These are phyloP conservation scores for Firmiana major DNA, from an alignment of 345 rosid genomes.

Conservation along the genomic window DNA sequence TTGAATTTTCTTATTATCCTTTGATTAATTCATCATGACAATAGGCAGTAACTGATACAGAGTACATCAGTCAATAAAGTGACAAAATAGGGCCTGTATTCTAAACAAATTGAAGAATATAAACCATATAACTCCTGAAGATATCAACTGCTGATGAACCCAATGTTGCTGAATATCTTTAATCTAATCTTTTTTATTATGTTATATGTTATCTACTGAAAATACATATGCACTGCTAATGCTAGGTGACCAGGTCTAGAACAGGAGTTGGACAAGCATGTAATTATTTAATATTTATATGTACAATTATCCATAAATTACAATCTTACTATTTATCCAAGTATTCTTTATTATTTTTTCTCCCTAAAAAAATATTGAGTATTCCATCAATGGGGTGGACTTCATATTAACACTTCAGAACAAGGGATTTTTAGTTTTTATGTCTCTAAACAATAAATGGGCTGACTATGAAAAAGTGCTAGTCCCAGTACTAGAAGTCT, in stretches of 20 bases:
- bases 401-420: not conserved
- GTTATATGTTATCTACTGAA: not conserved
- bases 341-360: not conserved
- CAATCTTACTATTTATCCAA: not conserved
- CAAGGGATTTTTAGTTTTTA: not conserved
- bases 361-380: not conserved
- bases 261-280: not conserved
- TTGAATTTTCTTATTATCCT: not conserved
- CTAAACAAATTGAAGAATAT: conserved; percentile 2
- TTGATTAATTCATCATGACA: not conserved
- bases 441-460: not conserved
- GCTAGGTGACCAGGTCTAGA: not conserved
- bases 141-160: not conserved
- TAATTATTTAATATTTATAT: not conserved
- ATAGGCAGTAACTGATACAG: not conserved
- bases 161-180: not conserved
- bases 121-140: not conserved
- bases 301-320: not conserved
- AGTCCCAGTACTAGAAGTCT: not conserved
- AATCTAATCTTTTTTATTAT: not conserved
- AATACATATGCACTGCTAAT: not conserved
- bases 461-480: not conserved
- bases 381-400: not conserved
- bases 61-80: not conserved
- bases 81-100: not conserved